Percentiles rank a stretch among this genome's conserved stretches.
Evolutionary conservation across 2,329 filamentous ascomycete genomes (phyloP).

Genomic region (Pseudonectria foliicola): DNA sequence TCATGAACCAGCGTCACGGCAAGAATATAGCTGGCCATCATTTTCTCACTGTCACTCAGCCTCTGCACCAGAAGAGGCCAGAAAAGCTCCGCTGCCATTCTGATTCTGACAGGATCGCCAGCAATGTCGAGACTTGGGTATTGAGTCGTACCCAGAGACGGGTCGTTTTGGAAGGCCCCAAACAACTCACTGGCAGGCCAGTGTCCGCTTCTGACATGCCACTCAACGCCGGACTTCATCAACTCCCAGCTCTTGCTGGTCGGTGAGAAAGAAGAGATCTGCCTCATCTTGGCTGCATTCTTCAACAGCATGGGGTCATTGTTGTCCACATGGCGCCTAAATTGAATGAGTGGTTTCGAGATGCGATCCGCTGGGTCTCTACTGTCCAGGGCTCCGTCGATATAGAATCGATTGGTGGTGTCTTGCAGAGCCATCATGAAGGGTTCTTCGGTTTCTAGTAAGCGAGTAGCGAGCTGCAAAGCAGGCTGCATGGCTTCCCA

Average conservation of each 20-base stretch:
- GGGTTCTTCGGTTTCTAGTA: conserved; percentile 13
- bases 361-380: not conserved
- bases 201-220: conserved; percentile 11
- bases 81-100: conserved; percentile 13
- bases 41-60: conserved; percentile 19
- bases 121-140: not conserved
- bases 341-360: conserved; percentile 4
- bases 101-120: conserved; percentile 1
- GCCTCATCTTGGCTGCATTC: conserved; percentile 3
- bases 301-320: conserved; percentile 1
- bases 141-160: not conserved
- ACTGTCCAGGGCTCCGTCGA: conserved; percentile 8
- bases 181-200: not conserved
- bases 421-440: conserved; percentile 17
- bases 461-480: conserved; percentile 18
- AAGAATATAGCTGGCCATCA: conserved; percentile 14
- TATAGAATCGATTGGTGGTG: conserved; percentile 16
- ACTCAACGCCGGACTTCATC: conserved; percentile 3
- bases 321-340: conserved; percentile 2
- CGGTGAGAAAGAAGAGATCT: conserved; percentile 3
- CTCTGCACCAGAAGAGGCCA: conserved; percentile 18
- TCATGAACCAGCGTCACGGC: conserved; percentile 21
- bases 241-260: not conserved
- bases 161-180: not conserved
- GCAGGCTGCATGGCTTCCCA: conserved; percentile 24